phyloP scores from a whole-genome alignment of 305 asterid species.

The Salvia sclarea region DNA sequence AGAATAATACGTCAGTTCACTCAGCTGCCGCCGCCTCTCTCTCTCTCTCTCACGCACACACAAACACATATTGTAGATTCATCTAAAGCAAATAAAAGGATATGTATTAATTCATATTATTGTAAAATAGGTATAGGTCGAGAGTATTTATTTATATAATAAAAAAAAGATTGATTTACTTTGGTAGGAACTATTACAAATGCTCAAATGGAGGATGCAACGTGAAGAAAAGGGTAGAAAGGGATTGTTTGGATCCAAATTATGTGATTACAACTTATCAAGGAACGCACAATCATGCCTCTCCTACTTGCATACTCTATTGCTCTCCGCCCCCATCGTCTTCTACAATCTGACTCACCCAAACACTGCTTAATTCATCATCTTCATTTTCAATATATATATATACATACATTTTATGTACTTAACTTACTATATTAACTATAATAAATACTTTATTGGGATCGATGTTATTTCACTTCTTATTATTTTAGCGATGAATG shows the following conservation, averaged over 20 bases:
- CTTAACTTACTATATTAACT: too few relatives aligned
- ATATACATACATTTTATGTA: neutral
- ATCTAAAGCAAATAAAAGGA: too few relatives aligned
- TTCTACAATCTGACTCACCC: neutral
- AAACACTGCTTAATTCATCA: neutral
- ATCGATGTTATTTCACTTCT: too few relatives aligned
- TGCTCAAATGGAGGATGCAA: conserved; percentile 52
- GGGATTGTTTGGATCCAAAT: conserved; percentile 46
- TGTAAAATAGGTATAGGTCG: too few relatives aligned
- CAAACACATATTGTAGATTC: too few relatives aligned
- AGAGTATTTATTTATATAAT: too few relatives aligned
- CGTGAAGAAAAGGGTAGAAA: conserved; percentile 60
- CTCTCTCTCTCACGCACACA: too few relatives aligned
- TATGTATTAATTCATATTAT: too few relatives aligned
- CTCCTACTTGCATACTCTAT: conserved; percentile 27
- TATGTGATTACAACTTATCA: conserved; percentile 56
- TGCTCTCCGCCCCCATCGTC: conserved; percentile 1
- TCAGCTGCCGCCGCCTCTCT: too few relatives aligned
- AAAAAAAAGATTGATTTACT: neutral
- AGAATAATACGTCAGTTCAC: too few relatives aligned
- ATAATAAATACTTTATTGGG: too few relatives aligned
- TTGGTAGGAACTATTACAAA: conserved; percentile 50
- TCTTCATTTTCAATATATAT: neutral
- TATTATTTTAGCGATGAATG: too few relatives aligned
- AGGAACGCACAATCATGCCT: conserved; percentile 52